phyloP scores from a whole-genome alignment of 345 rosid genomes.

The Schrenkiella parvula region DNA sequence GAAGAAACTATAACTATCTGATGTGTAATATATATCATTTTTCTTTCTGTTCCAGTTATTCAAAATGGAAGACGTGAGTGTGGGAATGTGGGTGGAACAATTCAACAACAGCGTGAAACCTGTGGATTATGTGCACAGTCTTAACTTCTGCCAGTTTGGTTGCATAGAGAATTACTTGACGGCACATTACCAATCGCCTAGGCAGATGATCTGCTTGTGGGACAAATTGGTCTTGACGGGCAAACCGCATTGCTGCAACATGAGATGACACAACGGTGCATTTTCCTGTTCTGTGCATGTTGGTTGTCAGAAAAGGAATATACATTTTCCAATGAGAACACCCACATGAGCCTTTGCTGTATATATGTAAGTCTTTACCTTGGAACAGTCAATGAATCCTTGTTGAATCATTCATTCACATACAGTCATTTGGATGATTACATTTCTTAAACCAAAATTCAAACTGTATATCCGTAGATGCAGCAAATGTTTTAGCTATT shows the following conservation, averaged over 20 bases:
- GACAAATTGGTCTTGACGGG: constrained; percentile 42
- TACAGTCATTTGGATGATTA: background rate
- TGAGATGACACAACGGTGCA: constrained; percentile 42
- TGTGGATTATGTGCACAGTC: constrained; percentile 59
- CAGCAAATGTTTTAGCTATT: too few species aligned
- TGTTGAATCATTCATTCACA: background rate
- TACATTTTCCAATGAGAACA: background rate
- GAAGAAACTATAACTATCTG: background rate
- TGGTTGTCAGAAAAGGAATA: background rate
- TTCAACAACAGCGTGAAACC: constrained; percentile 51
- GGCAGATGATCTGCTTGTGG: constrained; percentile 80
- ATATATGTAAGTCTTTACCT: background rate
- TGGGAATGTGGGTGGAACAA: constrained; percentile 89
- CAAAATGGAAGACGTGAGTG: constrained; percentile 86
- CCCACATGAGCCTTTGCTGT: background rate
- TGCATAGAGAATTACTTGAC: constrained; percentile 63
- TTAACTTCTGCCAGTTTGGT: constrained; percentile 72
- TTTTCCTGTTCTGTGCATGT: background rate
- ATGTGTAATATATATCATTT: background rate
- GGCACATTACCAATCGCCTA: constrained; percentile 77
- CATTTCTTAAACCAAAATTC: background rate
- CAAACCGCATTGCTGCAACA: constrained; percentile 56
- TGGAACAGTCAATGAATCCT: background rate
- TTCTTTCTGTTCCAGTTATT: constrained; percentile 42
- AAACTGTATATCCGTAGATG: too few species aligned